These are phyloP conservation scores for Apiospora rasikravindrae DNA, from an alignment of 2,329 filamentous ascomycete genomes.

Conservation along the genomic window DNA sequence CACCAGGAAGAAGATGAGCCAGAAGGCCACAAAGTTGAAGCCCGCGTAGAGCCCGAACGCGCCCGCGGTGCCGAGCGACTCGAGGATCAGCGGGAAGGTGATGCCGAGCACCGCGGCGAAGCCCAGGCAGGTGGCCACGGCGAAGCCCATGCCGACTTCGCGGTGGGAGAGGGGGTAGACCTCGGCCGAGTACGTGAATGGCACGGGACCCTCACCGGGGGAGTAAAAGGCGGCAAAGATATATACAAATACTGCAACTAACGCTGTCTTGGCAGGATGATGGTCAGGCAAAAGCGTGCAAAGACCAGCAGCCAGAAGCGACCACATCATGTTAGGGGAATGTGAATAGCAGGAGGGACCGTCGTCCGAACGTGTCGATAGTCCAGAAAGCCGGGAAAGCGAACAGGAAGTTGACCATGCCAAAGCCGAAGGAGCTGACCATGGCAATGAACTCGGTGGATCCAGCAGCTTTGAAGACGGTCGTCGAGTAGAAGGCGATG, in stretches of 20 bases:
- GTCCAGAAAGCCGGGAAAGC: slow-evolving; percentile 69
- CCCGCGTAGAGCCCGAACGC: slow-evolving; percentile 54
- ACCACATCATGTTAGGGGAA: slow-evolving; percentile 73
- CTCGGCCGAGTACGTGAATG: slow-evolving; percentile 72
- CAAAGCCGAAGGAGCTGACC: slow-evolving; percentile 68
- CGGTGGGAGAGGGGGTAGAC: slow-evolving; percentile 74
- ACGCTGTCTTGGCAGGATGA: slow-evolving; percentile 39
- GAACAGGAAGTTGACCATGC: slow-evolving; percentile 68
- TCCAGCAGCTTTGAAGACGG: slow-evolving; percentile 64
- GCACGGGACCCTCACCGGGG: slow-evolving; percentile 69
- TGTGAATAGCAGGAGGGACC: slow-evolving; percentile 67
- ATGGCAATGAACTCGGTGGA: slow-evolving; percentile 60
- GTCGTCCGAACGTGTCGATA: slow-evolving; percentile 70
- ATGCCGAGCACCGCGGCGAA: slow-evolving; percentile 67
- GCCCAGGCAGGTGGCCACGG: slow-evolving; percentile 68
- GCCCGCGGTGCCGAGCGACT: slow-evolving; percentile 48
- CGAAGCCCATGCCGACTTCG: slow-evolving; percentile 74
- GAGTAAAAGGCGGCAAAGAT: slow-evolving; percentile 67
- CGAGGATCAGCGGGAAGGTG: slow-evolving; percentile 64
- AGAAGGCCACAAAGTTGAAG: slow-evolving; percentile 51
- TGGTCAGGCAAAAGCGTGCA: slow-evolving; percentile 54
- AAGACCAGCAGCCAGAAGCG: slow-evolving; percentile 66
- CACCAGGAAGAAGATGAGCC: slow-evolving; percentile 54
- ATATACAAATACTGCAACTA: slow-evolving; percentile 65
- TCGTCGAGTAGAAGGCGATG: slow-evolving; percentile 66